Conservation (phyloP, 1,139 yeast genomes). For the Neolecta irregularis region DNA sequence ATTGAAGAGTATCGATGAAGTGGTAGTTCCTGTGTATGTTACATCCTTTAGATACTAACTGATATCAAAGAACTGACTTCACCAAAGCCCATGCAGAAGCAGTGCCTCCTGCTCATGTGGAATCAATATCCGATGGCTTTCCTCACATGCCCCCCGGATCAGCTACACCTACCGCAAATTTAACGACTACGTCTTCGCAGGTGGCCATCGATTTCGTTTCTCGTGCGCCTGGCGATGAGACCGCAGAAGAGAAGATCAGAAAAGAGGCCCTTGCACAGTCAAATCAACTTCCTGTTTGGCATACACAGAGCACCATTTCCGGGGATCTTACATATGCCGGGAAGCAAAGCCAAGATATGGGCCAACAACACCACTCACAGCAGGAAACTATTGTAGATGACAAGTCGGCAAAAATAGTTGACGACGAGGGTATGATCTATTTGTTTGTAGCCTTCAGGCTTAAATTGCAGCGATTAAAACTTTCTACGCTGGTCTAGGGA, state of each 20-base stretch:
- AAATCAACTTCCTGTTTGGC: constrained; percentile 97
- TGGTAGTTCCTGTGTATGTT: constrained; percentile 50
- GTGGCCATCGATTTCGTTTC: constrained; percentile 78
- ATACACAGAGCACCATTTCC: constrained; percentile 78
- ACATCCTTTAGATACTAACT: background rate
- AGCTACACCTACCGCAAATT: no score
- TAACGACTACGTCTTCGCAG: constrained; percentile 4
- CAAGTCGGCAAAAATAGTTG: constrained; percentile 1
- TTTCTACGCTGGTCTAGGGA: background rate
- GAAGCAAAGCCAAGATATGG: constrained; percentile 3
- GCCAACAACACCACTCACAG: background rate
- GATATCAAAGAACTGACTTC: constrained; percentile 8
- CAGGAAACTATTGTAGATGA: background rate
- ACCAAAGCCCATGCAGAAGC: constrained; percentile 28
- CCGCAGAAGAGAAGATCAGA: constrained; percentile 31
- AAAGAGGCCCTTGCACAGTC: constrained; percentile 29
- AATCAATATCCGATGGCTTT: constrained; percentile 26
- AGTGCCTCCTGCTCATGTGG: constrained; percentile 22
- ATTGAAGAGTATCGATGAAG: constrained; percentile 72
- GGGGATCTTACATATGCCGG: constrained; percentile 4
- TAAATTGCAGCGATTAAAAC: no score
- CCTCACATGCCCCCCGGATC: no score
- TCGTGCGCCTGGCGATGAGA: constrained; percentile 53
- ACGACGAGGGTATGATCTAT: background rate
- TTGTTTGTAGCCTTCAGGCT: no score